Percentiles rank a stretch among this genome's conserved stretches.
phyloP scores from a whole-genome alignment of 108 stramenopile genomes.

The Cyclotella cryptica region DNA sequence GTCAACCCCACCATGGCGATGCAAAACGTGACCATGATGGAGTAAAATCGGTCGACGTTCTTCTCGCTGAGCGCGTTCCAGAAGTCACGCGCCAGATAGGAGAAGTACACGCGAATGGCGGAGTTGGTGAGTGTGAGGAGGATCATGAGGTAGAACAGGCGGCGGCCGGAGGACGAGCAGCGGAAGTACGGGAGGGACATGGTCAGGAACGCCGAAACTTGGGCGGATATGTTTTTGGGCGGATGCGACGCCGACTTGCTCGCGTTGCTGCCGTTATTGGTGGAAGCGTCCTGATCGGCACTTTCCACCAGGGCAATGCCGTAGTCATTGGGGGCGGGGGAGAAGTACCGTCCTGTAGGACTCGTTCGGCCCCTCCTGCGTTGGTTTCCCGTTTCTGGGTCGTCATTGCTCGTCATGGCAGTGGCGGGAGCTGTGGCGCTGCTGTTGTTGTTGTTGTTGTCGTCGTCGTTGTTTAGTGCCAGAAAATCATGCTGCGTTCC shows the following conservation, averaged over 20 bases:
- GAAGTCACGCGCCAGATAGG: slow-evolving; percentile 82
- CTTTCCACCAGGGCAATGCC: neutral
- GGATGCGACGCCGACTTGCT: neutral
- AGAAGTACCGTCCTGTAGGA: neutral
- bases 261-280: neutral
- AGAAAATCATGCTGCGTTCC: too few relatives aligned
- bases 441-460: too few relatives aligned
- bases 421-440: too few relatives aligned
- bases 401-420: too few relatives aligned
- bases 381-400: too few relatives aligned
- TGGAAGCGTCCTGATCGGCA: neutral
- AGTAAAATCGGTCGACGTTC: slow-evolving; percentile 68
- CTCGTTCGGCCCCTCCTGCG: too few relatives aligned
- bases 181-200: slow-evolving; percentile 67
- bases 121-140: slow-evolving; percentile 72
- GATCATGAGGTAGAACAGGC: slow-evolving; percentile 58
- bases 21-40: slow-evolving; percentile 58
- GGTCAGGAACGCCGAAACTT: slow-evolving; percentile 42
- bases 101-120: slow-evolving; percentile 77
- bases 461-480: too few relatives aligned
- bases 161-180: slow-evolving; percentile 36
- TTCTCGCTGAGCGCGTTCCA: slow-evolving; percentile 75
- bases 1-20: slow-evolving; percentile 61
- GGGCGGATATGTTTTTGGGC: slow-evolving; percentile 19
- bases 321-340: neutral